Percentiles rank a stretch among this genome's conserved stretches.
Evolutionary conservation across 805 yeast genomes (phyloP).

Genomic region (Maudiozyma barnettii): DNA sequence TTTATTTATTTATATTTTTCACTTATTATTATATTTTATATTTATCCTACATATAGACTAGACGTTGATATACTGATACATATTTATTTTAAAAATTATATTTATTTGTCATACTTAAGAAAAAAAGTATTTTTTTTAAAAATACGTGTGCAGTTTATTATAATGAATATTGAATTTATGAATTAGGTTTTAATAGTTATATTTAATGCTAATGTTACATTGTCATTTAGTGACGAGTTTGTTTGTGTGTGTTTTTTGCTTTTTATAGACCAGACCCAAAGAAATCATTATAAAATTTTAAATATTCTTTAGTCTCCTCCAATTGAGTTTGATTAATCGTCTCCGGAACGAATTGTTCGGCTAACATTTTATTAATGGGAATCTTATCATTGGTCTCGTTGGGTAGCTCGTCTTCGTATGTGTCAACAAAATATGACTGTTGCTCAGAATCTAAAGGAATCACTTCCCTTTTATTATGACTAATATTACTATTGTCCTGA

Average conservation of each 20-base stretch:
- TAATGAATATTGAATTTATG: no score
- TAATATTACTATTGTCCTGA: background rate
- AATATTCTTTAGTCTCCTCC: conserved; percentile 24
- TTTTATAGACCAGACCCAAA: conserved; percentile 10
- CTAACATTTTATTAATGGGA: conserved; percentile 2
- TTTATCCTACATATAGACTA: background rate
- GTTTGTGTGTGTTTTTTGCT: no score
- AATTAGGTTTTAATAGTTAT: background rate
- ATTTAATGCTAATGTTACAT: background rate
- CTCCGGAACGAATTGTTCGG: conserved; percentile 9
- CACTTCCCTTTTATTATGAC: background rate
- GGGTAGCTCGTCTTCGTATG: background rate
- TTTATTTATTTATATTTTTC: background rate
- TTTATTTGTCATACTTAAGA: background rate
- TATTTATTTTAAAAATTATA: background rate
- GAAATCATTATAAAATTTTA: conserved; percentile 22
- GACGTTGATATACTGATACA: conserved; percentile 1
- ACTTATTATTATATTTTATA: background rate
- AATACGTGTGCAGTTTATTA: no score
- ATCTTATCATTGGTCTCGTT: background rate
- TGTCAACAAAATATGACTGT: background rate
- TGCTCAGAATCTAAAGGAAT: conserved; percentile 7
- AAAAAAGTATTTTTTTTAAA: no score
- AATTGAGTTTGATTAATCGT: conserved; percentile 18
- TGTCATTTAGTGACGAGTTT: background rate